Evolutionary conservation across 164 flowering plant species (phyloP).

Genomic region (Vitis riparia): DNA sequence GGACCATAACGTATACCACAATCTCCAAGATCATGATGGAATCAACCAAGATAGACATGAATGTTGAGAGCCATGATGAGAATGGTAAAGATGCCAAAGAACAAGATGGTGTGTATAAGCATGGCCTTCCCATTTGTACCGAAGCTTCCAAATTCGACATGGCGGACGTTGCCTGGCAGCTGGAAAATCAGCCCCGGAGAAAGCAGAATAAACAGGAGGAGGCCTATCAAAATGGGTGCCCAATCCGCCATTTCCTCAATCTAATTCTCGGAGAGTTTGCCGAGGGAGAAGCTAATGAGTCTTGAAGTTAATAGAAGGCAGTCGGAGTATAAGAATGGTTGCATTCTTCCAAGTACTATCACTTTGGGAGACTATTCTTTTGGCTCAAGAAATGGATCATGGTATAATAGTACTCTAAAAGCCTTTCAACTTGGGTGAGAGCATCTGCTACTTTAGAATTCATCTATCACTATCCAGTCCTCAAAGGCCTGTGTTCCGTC

Average conservation of each 20-base stretch:
- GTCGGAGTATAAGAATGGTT: too few relatives aligned
- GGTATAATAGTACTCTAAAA: too few relatives aligned
- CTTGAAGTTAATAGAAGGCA: too few relatives aligned
- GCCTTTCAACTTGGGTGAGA: too few relatives aligned
- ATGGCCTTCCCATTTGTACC: slow-evolving; percentile 53
- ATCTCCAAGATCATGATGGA: background rate
- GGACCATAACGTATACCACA: too few relatives aligned
- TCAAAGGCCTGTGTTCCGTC: too few relatives aligned
- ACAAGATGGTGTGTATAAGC: slow-evolving; percentile 38
- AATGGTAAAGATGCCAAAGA: slow-evolving; percentile 37
- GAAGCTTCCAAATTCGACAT: slow-evolving; percentile 54
- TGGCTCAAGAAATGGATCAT: slow-evolving; percentile 3
- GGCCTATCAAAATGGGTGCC: slow-evolving; percentile 59
- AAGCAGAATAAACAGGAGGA: slow-evolving; percentile 56
- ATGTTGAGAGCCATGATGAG: slow-evolving; percentile 31
- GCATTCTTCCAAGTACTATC: too few relatives aligned
- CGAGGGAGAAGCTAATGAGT: too few relatives aligned
- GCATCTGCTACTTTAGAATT: too few relatives aligned
- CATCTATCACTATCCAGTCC: too few relatives aligned
- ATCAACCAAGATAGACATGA: slow-evolving; percentile 14
- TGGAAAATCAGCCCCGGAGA: slow-evolving; percentile 67
- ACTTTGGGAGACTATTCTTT: background rate
- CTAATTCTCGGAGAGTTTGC: too few relatives aligned
- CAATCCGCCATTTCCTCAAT: slow-evolving; percentile 50
- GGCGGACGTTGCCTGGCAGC: slow-evolving; percentile 47